Evolutionary conservation across 148 eudicot genomes (phyloP).

Genomic region (Spergularia marina): DNA sequence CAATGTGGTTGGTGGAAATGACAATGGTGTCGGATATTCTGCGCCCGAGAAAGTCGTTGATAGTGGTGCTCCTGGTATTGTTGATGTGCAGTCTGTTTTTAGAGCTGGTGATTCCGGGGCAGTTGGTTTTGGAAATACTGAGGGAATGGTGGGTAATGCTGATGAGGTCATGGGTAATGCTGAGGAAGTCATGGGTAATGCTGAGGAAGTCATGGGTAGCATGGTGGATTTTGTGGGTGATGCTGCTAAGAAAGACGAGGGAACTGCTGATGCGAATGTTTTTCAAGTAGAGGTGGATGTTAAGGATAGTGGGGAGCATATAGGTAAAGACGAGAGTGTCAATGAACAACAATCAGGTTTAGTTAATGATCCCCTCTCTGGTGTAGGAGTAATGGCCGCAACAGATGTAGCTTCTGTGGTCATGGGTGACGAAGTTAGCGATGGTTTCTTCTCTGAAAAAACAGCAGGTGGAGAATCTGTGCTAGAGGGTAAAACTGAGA

Average conservation of each 20-base stretch:
- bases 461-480: conserved; percentile 23
- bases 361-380: conserved; percentile 25
- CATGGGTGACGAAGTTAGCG: conserved; percentile 24
- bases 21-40: conserved; percentile 28
- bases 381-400: conserved; percentile 20
- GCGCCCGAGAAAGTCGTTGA: conserved; percentile 20
- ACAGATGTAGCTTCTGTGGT: conserved; percentile 31
- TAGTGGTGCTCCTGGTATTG: background rate
- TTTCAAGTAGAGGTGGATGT: conserved; percentile 20
- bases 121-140: background rate
- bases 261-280: conserved; percentile 23
- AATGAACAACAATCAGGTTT: conserved; percentile 21
- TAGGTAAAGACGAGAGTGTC: conserved; percentile 19
- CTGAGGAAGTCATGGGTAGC: background rate
- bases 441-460: conserved; percentile 30
- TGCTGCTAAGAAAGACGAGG: conserved; percentile 15
- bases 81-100: conserved; percentile 5
- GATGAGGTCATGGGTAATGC: background rate
- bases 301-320: conserved; percentile 23
- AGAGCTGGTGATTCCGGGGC: background rate
- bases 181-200: conserved; percentile 12
- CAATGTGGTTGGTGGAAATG: conserved; percentile 7
- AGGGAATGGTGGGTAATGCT: background rate
- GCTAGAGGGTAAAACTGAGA: conserved; percentile 27
- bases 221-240: conserved; percentile 4